Conservation (phyloP, 768 basidiomycete genomes). For the Termitomyces sp. region DNA sequence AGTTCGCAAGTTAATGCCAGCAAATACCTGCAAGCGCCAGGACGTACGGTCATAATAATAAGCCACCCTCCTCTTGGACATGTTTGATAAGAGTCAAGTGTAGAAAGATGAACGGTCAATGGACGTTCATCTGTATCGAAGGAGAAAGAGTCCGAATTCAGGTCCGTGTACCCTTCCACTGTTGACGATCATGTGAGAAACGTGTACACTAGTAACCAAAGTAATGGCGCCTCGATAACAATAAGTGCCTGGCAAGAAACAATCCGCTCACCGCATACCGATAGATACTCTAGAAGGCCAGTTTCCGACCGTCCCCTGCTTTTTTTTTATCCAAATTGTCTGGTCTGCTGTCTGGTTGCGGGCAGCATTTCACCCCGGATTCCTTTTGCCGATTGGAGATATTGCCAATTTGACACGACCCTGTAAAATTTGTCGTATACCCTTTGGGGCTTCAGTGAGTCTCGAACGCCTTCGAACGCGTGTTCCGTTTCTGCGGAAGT, state of each 20-base stretch:
- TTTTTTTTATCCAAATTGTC: background rate
- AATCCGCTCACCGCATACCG: background rate
- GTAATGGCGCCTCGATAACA: background rate
- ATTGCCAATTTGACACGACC: constrained; percentile 5
- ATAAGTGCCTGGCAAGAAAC: background rate
- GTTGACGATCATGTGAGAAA: constrained; percentile 15
- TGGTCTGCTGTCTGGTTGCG: background rate
- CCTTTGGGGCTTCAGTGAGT: background rate
- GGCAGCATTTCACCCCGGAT: background rate
- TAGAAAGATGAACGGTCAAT: constrained; percentile 4
- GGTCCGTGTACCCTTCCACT: constrained; percentile 11
- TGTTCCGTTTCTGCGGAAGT: background rate
- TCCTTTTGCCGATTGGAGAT: constrained; percentile 6
- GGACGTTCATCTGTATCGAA: constrained; percentile 7
- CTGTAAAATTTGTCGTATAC: constrained; percentile 6
- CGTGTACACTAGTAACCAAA: background rate
- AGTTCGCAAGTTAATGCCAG: background rate
- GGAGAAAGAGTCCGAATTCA: constrained; percentile 11
- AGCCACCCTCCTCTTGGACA: constrained; percentile 71
- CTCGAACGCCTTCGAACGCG: background rate
- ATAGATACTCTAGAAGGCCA: background rate
- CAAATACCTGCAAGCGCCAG: background rate
- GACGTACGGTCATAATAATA: constrained; percentile 77
- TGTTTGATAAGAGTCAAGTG: constrained; percentile 19
- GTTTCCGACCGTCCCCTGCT: background rate